These are phyloP conservation scores for Diospyros lotus DNA, from an alignment of 148 eudicot genomes.

Conservation along the genomic window DNA sequence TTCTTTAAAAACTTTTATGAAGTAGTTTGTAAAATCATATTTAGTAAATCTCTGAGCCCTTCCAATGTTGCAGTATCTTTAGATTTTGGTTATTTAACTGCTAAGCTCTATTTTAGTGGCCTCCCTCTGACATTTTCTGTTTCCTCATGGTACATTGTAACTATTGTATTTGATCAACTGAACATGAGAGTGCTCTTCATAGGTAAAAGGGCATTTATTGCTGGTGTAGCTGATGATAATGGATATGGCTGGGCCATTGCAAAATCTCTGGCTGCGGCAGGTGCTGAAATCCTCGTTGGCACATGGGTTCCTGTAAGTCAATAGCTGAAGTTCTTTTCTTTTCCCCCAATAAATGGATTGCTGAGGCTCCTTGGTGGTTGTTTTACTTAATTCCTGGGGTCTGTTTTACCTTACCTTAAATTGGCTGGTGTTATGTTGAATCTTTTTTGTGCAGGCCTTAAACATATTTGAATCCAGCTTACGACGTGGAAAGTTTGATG, in stretches of 20 bases:
- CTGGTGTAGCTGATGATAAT: slow-evolving; percentile 93
- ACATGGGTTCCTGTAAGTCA: slow-evolving; percentile 96
- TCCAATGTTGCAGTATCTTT: background rate
- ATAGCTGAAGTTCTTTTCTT: background rate
- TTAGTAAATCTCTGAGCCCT: background rate
- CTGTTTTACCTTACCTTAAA: background rate
- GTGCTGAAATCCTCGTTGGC: slow-evolving; percentile 97
- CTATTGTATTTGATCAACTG: background rate
- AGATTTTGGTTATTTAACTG: background rate
- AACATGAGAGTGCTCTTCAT: slow-evolving; percentile 5
- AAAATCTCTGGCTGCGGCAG: slow-evolving; percentile 91
- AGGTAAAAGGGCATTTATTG: slow-evolving; percentile 96
- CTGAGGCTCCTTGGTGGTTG: background rate
- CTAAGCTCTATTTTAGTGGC: background rate
- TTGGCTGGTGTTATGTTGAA: background rate
- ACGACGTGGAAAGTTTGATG: slow-evolving; percentile 93
- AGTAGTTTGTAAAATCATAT: background rate
- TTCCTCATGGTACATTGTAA: background rate
- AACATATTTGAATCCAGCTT: slow-evolving; percentile 91
- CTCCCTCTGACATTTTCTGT: background rate
- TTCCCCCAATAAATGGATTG: too few relatives aligned
- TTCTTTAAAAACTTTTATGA: background rate
- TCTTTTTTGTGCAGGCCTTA: slow-evolving; percentile 50
- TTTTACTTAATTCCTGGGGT: background rate
- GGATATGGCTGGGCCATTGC: slow-evolving; percentile 99